Evolutionary conservation across 495 filamentous ascomycete species (phyloP), one percentile per base, ranked within the genome.

Genomic region (Podospora appendiculata): DNA sequence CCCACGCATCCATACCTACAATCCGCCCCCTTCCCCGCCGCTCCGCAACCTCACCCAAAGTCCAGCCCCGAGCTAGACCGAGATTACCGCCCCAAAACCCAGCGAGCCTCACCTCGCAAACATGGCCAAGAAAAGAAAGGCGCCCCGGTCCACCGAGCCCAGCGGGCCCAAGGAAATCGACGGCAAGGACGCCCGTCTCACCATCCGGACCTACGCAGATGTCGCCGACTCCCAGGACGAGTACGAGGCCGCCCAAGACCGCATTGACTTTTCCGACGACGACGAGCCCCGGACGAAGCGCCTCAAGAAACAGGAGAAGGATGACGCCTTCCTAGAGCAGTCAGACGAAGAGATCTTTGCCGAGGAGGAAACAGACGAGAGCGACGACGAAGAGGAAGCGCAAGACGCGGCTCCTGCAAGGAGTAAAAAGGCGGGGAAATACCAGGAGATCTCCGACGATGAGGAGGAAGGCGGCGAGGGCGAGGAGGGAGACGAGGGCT

Each of bases 191-290:
- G 76, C 74, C 52, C 78, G 79, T 55, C 66, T 85, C 43, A 72
- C 80, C 17, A 77, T 89, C 58, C 75, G 74, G 48, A 79, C 83
- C n/a, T 91, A 85, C 71, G 81, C 87, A 64, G 85, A 92, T 61
- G 85, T 96, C 57, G 89, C 91, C 59, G 84, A 94, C 62, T 92
- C 89, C 1, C 88, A 94, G 60, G 93, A 98, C 70, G 90, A 93
- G 54, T 95, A 95, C 69, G 85, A 87, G 59, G 70, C 88, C 39
- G 81, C 87, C 51, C 80, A 87, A 33, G 92, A 97, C 67, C 83
- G 88, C 58, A 80, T 98, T 48, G 68, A 94, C 59, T 74, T 98
- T 25, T 89, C 93, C 43, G 87, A 92, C 55, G 83, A 75, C 19
- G 87, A 92, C 55, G 83, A 75, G 32, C 86, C 86, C 32, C 81